Conservation (phyloP, 2,329 filamentous ascomycete genomes). For the Hymenoscyphus salicellus region DNA sequence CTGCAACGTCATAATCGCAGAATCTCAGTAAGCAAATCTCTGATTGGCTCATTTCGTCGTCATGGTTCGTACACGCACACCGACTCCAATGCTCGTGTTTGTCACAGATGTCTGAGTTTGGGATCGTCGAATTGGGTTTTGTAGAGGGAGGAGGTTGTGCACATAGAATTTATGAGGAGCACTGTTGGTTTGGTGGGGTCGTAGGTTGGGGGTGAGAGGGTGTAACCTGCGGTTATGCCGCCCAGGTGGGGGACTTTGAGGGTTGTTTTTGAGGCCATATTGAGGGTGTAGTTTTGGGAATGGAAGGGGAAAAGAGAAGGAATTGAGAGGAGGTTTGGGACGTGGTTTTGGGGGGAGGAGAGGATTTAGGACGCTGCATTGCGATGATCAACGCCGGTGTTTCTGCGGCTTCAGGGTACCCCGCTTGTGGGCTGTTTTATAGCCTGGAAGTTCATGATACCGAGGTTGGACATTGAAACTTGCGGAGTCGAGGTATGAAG, state of each 20-base stretch:
- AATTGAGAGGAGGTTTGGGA: neutral
- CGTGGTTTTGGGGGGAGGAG: neutral
- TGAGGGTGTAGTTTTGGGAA: neutral
- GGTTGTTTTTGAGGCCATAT: neutral
- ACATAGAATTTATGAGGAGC: constrained; percentile 53
- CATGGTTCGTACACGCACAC: constrained; percentile 54
- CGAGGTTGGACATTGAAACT: neutral
- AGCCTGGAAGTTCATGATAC: neutral
- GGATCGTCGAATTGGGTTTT: constrained; percentile 43
- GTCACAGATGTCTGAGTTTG: constrained; percentile 40
- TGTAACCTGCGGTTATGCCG: constrained; percentile 1
- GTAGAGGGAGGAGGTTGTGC: constrained; percentile 48
- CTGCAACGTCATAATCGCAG: constrained; percentile 53
- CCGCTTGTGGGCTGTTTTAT: neutral
- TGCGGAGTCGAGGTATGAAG: neutral
- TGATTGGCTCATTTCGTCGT: constrained; percentile 40
- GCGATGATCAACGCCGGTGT: neutral
- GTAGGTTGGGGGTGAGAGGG: constrained; percentile 36
- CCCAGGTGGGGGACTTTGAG: constrained; percentile 1
- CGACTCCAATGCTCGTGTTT: constrained; percentile 52
- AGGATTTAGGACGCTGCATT: neutral
- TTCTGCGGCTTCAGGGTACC: neutral
- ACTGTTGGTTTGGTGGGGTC: constrained; percentile 50
- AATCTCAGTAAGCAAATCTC: constrained; percentile 56
- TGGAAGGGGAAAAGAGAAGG: neutral